These are phyloP conservation scores for Capsella rubella DNA, from an alignment of 441 rosid species.

Conservation along the genomic window DNA sequence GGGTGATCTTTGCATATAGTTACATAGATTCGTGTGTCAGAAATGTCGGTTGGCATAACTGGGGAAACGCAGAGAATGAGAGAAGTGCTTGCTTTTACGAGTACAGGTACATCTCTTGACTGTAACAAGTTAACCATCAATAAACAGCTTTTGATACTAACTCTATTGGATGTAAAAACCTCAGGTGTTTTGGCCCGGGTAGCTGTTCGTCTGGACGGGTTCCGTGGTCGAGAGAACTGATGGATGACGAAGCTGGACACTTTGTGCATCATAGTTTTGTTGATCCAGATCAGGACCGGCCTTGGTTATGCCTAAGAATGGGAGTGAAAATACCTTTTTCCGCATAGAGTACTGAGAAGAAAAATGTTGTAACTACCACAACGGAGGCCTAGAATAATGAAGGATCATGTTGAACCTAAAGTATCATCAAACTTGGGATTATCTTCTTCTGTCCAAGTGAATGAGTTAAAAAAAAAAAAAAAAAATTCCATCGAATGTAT, in stretches of 20 bases:
- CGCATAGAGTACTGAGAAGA: slow-evolving; percentile 50
- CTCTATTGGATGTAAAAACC: slow-evolving; percentile 8
- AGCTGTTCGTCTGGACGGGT: slow-evolving; percentile 76
- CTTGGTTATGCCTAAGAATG: slow-evolving; percentile 91
- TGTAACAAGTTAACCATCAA: neutral
- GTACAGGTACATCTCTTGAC: slow-evolving; percentile 61
- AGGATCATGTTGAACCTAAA: slow-evolving; percentile 6
- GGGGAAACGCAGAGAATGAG: slow-evolving; percentile 97
- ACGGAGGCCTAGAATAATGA: neutral
- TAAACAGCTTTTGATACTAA: neutral
- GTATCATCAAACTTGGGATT: slow-evolving; percentile 14
- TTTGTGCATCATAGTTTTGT: slow-evolving; percentile 80
- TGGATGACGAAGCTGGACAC: slow-evolving; percentile 89
- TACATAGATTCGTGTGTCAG: slow-evolving; percentile 84
- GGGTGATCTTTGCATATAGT: slow-evolving; percentile 85
- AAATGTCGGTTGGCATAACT: slow-evolving; percentile 88
- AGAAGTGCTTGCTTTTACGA: slow-evolving; percentile 98
- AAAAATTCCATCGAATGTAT: neutral
- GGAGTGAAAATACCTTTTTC: slow-evolving; percentile 76
- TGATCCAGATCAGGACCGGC: slow-evolving; percentile 77
- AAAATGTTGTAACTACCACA: neutral
- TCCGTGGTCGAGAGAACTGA: slow-evolving; percentile 86
- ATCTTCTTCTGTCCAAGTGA: slow-evolving; percentile 5
- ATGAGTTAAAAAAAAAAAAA: neutral
- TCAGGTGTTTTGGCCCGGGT: slow-evolving; percentile 94